A percentile compares a stretch with the other conserved stretches of the same genome.
These are phyloP conservation scores for Ilex paraguariensis DNA, from an alignment of 305 asterid species.

Conservation along the genomic window DNA sequence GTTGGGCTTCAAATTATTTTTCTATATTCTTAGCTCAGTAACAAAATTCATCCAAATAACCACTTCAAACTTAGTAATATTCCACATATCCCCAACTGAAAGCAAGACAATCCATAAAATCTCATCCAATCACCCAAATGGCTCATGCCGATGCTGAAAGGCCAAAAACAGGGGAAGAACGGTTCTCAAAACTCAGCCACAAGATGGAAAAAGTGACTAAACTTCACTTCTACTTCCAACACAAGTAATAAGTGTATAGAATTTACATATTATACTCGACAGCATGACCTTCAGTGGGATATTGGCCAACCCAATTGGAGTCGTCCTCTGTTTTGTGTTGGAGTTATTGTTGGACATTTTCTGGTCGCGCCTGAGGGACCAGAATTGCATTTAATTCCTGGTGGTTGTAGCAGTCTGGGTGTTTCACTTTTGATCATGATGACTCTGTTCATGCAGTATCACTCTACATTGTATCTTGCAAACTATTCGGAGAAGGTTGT, in stretches of 20 bases:
- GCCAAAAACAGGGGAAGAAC: slow-evolving; percentile 19
- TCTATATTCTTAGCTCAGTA: too few relatives aligned
- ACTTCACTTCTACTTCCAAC: slow-evolving; percentile 31
- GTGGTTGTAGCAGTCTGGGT: slow-evolving; percentile 63
- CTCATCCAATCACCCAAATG: too few relatives aligned
- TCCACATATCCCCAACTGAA: too few relatives aligned
- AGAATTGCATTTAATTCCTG: slow-evolving; percentile 72
- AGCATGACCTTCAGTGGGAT: too few relatives aligned
- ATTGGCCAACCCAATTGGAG: slow-evolving; percentile 30
- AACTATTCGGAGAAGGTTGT: slow-evolving; percentile 94
- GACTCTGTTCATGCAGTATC: slow-evolving; percentile 71
- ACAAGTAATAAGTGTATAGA: neutral
- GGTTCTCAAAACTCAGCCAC: slow-evolving; percentile 19
- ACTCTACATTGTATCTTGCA: slow-evolving; percentile 71
- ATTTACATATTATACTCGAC: too few relatives aligned
- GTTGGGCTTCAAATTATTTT: too few relatives aligned
- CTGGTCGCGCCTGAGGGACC: slow-evolving; percentile 82
- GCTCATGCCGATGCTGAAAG: neutral
- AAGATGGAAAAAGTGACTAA: slow-evolving; percentile 20
- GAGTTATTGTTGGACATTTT: slow-evolving; percentile 73
- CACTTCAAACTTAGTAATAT: too few relatives aligned
- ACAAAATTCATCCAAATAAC: too few relatives aligned
- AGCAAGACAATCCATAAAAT: too few relatives aligned
- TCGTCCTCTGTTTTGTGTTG: slow-evolving; percentile 48
- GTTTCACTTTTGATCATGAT: slow-evolving; percentile 55